Evolutionary conservation across 306 rosid genomes (phyloP), one percentile per base, ranked within the genome.

Genomic region (Sphenostylis stenocarpa): DNA sequence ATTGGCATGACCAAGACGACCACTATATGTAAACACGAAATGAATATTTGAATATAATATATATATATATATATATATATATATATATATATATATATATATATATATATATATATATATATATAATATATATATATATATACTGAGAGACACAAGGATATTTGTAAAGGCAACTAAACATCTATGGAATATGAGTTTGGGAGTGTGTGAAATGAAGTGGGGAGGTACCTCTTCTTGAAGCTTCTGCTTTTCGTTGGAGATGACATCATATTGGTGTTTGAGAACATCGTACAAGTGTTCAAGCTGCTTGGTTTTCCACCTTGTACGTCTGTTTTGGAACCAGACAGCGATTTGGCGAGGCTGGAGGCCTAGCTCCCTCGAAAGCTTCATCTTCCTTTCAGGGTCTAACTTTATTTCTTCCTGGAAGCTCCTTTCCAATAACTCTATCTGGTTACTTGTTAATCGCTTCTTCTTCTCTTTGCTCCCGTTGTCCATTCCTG

Each of bases 331-430:
- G 71, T 95, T 95, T 77, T 95, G 99, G 75, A 95, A 95, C 99
- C 99, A 95, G 19, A 95, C 97, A 3, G 99, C 97, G 0, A 95
- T 92, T 70, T 92, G 97, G 29, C 97, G 91, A 49, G 99, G 97
- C 78, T 90, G 97, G 0, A 95, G 92, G 1, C 94, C 96, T 3
- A 95, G 82, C 33, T 95, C 97, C 56, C 67, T 78, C 0, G 99
- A 95, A 4, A 95, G 93, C 88, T 95, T 92, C 88, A 85, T 87
- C 67, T 95, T 95, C 79, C 96, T 89, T 8, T 90, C 96, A 6
- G 93, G 96, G 48, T 92, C 97, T 45, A 95, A 85, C 82, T 92
- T 95, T 34, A 87, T 88, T 81, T 95, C 99, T 68, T 92, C 97
- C 47, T 85, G 91, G 44, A 95, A 95, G 75, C 92, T 89, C 71